A percentile compares a stretch with the other conserved stretches of the same genome.
phyloP scores from a whole-genome alignment of 1,139 yeast species.

The Protomyces gravidus region DNA sequence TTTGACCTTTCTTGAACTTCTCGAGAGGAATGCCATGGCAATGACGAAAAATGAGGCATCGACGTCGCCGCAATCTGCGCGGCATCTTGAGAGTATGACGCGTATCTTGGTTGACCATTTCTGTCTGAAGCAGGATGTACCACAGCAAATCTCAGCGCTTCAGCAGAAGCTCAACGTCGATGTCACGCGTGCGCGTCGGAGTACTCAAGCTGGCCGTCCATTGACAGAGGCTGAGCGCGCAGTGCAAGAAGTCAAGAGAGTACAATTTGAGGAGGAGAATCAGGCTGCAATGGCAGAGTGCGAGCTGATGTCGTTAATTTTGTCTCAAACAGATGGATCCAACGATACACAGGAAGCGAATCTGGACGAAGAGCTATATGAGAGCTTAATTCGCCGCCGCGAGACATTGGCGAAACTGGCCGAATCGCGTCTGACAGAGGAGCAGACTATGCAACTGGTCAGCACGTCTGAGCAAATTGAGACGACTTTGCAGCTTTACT shows the following conservation, averaged over 20 bases:
- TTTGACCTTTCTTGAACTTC: constrained; percentile 4
- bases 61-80: constrained; percentile 4
- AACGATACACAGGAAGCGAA: not conserved
- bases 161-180: constrained; percentile 1
- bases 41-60: not conserved
- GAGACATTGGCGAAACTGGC: constrained; percentile 5
- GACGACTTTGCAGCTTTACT: constrained; percentile 2
- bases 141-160: constrained; percentile 10
- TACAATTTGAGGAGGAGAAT: constrained; percentile 11
- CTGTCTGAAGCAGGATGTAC: constrained; percentile 17
- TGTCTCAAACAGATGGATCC: not conserved
- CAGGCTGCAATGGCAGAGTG: constrained; percentile 16
- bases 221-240: not conserved
- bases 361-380: constrained; percentile 10
- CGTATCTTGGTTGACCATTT: constrained; percentile 19
- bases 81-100: constrained; percentile 11
- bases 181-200: constrained; percentile 10
- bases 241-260: constrained; percentile 9
- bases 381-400: constrained; percentile 2
- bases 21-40: constrained; percentile 10
- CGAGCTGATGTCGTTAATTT: constrained; percentile 9
- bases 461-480: constrained; percentile 10
- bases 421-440: constrained; percentile 11
- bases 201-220: not conserved
- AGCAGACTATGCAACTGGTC: constrained; percentile 11